Evolutionary conservation across 2,329 filamentous ascomycete species (phyloP), one percentile per base, ranked within the genome.

Genomic region (Emmonsiellopsis sp.): DNA sequence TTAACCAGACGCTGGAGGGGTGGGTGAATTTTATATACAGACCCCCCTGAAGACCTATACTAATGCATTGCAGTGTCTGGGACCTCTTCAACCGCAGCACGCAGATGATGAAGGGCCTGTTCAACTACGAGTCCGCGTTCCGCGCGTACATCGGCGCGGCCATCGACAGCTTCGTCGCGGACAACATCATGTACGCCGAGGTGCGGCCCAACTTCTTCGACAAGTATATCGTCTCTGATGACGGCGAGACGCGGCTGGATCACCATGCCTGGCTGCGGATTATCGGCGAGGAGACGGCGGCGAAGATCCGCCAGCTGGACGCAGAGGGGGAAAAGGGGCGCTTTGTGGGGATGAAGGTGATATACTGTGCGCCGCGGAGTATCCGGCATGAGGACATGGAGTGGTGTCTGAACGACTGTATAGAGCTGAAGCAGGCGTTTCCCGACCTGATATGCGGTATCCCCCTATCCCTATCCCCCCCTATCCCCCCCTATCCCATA

Each of bases 391-490:
- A 52, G 32, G 50, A 52, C 33, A 52, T 52, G 50, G 9, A 17
- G 6, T 52, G 50, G 50, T 52, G 50, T 33, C 42, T 52, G 31
- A 46, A 52, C 10, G 50, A 52, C 42, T 52, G 50, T 42, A 46
- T 52, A 32, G 42, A 32, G 3, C 46, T 52, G 32, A 52, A 52
- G 11, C n/a, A 46, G 27, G 31, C 32, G 21, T 52, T 52, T 17
- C 50, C 50, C n/a, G 42, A 52, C 5, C 39, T 52, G 34, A 52
- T 52, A n/a, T 52, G 50, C 42, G 50, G 50, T 51, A 37, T 51
- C n/a, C 33, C 11, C 33, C 14, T 21, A 51, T 44, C 9, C 3
- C 2, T 3, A 40, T 11, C 31, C 31, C 31, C 31, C 36, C 27
- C 13, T 13, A 13, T 21, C 17, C 13, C 33, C 33, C 10, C 6